A percentile compares a stretch with the other conserved stretches of the same genome.
These are phyloP conservation scores for Podospora pseudocomata DNA, from an alignment of 495 filamentous ascomycete genomes.

Conservation along the genomic window DNA sequence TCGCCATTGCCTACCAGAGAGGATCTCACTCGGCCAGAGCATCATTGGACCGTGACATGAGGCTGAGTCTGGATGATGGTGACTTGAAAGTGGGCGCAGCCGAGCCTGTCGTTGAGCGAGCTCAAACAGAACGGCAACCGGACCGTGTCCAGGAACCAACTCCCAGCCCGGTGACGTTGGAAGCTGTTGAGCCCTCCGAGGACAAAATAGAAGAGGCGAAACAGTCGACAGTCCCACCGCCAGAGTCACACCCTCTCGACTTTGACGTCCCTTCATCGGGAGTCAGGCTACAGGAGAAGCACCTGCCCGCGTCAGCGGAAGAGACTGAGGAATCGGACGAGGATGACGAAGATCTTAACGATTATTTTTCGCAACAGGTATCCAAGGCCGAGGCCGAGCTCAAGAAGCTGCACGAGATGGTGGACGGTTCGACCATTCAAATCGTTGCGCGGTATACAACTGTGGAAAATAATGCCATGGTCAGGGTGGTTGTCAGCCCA, in stretches of 20 bases:
- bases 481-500: constrained; percentile 33
- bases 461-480: constrained; percentile 34
- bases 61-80: constrained; percentile 13
- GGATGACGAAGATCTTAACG: constrained; percentile 51
- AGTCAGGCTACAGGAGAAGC: background rate
- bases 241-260: background rate
- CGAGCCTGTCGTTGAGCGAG: constrained; percentile 9
- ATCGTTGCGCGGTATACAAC: constrained; percentile 33
- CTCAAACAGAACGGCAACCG: constrained; percentile 11
- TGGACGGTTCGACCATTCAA: constrained; percentile 21
- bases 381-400: constrained; percentile 41
- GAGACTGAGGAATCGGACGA: constrained; percentile 32
- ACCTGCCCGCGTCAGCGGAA: background rate
- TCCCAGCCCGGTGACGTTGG: constrained; percentile 6
- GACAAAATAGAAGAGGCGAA: background rate
- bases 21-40: constrained; percentile 40
- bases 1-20: constrained; percentile 32
- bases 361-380: constrained; percentile 48
- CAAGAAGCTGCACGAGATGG: constrained; percentile 33
- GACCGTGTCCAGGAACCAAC: background rate
- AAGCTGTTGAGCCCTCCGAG: background rate
- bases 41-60: constrained; percentile 37
- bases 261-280: background rate
- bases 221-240: background rate
- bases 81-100: constrained; percentile 25